phyloP scores from a whole-genome alignment of 1,284 basidiomycete genomes.

The Heliocybe sulcata region DNA sequence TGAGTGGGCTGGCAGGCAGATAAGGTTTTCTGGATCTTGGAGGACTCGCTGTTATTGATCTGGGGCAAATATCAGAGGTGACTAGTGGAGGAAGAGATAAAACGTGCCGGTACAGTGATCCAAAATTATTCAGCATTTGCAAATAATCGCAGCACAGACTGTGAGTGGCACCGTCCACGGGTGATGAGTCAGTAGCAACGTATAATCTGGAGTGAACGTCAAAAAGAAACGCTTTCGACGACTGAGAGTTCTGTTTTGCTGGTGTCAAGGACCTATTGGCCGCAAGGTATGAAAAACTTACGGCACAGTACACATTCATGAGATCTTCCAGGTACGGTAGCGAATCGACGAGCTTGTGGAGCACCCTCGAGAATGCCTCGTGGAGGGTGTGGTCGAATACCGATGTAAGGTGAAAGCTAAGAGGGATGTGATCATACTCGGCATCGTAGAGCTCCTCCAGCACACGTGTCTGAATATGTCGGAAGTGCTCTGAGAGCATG shows the following conservation, averaged over 20 bases:
- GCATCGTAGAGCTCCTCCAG: conserved; percentile 73
- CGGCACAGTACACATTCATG: conserved; percentile 76
- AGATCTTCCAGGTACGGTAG: conserved; percentile 73
- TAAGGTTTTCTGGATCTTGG: background rate
- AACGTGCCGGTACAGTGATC: conserved; percentile 73
- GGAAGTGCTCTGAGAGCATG: conserved; percentile 64
- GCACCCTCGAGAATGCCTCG: conserved; percentile 79
- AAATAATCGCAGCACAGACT: conserved; percentile 90
- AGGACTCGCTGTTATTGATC: conserved; percentile 8
- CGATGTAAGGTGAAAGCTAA: conserved; percentile 84
- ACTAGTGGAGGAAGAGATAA: background rate
- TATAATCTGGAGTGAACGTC: conserved; percentile 85
- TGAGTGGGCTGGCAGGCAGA: background rate
- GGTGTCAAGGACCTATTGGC: background rate
- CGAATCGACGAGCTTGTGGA: conserved; percentile 68
- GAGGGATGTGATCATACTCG: conserved; percentile 61
- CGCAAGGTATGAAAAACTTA: conserved; percentile 24
- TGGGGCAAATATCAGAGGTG: conserved; percentile 2
- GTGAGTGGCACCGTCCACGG: conserved; percentile 85
- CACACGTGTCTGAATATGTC: conserved; percentile 83
- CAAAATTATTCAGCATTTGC: conserved; percentile 81
- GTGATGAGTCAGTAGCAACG: conserved; percentile 88
- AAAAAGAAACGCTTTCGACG: conserved; percentile 91
- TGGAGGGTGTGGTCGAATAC: conserved; percentile 87
- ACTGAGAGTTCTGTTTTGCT: conserved; percentile 74